Conservation (phyloP, 192 early-diverging fungal genomes). For the Coemansia sp. region DNA sequence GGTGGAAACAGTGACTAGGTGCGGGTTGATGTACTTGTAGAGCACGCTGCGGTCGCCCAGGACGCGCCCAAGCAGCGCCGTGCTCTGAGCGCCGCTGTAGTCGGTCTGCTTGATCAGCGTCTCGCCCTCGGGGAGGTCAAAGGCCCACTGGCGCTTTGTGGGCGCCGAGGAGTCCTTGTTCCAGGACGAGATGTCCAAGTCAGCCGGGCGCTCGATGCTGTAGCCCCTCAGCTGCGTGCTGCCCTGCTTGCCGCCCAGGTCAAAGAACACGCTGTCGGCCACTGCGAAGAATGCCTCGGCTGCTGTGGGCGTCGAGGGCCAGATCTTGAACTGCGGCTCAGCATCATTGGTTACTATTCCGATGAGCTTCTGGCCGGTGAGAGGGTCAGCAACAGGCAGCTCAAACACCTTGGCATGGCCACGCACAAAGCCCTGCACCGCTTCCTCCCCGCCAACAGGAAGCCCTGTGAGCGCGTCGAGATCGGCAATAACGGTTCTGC, state of each 20-base stretch:
- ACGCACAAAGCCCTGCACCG: constrained; percentile 24
- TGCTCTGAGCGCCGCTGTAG: constrained; percentile 54
- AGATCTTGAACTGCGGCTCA: constrained; percentile 53
- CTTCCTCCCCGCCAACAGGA: neutral
- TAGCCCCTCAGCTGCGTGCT: constrained; percentile 59
- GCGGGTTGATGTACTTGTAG: constrained; percentile 99
- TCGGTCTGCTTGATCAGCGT: constrained; percentile 48
- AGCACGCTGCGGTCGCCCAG: constrained; percentile 92
- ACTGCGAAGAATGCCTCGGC: constrained; percentile 58
- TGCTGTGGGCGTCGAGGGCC: constrained; percentile 63
- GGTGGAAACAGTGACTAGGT: constrained; percentile 77
- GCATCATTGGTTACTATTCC: constrained; percentile 17
- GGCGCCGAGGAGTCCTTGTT: constrained; percentile 10
- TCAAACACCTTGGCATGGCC: constrained; percentile 55
- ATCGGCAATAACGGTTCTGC: constrained; percentile 30
- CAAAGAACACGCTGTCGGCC: constrained; percentile 66
- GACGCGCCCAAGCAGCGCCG: constrained; percentile 90
- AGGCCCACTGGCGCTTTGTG: constrained; percentile 40
- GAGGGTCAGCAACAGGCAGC: constrained; percentile 58
- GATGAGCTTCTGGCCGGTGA: constrained; percentile 32
- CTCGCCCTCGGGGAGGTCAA: constrained; percentile 62
- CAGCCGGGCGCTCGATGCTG: constrained; percentile 54
- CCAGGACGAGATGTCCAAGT: constrained; percentile 23
- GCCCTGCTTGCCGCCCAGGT: constrained; percentile 55
- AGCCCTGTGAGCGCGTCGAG: constrained; percentile 43